A percentile compares a stretch with the other conserved stretches of the same genome.
Conservation (phyloP, 1,284 basidiomycete genomes). For the Ganoderma lucidum region DNA sequence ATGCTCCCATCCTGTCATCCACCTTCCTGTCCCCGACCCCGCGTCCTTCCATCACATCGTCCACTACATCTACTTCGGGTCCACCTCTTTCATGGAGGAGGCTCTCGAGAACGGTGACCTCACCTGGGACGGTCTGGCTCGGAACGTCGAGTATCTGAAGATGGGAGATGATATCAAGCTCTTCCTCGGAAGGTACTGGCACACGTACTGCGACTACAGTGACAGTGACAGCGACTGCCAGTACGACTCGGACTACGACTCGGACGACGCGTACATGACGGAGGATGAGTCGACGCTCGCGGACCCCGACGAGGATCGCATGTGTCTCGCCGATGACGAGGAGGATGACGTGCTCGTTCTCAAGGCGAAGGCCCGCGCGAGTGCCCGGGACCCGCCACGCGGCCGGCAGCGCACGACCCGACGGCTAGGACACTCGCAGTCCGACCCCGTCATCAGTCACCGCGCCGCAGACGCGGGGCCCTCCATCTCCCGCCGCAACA, state of each 20-base stretch:
- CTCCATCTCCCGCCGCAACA: conserved; percentile 29
- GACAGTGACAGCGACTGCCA: conserved; percentile 35
- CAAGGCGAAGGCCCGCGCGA: conserved; percentile 35
- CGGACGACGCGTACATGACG: conserved; percentile 40
- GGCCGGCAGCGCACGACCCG: conserved; percentile 40
- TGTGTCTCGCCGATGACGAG: conserved; percentile 40
- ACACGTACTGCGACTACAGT: conserved; percentile 45
- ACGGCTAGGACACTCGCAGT: conserved; percentile 44
- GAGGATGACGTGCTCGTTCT: conserved; percentile 39
- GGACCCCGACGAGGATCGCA: conserved; percentile 31
- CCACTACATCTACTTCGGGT: conserved; percentile 83
- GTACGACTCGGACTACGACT: conserved; percentile 41
- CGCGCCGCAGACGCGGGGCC: conserved; percentile 31
- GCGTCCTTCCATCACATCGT: conserved; percentile 74
- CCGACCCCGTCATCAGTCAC: conserved; percentile 42
- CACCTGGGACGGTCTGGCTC: conserved; percentile 81
- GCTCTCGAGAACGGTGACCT: conserved; percentile 65
- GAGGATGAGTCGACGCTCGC: conserved; percentile 36
- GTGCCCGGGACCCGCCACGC: conserved; percentile 36
- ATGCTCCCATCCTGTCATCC: conserved; percentile 68
- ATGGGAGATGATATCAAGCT: conserved; percentile 72
- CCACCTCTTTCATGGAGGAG: conserved; percentile 63
- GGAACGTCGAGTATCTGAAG: conserved; percentile 82
- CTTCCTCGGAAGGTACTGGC: conserved; percentile 66
- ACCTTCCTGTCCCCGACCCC: conserved; percentile 81